Conservation (phyloP, 164 flowering plant genomes). For the Macadamia integrifolia region DNA sequence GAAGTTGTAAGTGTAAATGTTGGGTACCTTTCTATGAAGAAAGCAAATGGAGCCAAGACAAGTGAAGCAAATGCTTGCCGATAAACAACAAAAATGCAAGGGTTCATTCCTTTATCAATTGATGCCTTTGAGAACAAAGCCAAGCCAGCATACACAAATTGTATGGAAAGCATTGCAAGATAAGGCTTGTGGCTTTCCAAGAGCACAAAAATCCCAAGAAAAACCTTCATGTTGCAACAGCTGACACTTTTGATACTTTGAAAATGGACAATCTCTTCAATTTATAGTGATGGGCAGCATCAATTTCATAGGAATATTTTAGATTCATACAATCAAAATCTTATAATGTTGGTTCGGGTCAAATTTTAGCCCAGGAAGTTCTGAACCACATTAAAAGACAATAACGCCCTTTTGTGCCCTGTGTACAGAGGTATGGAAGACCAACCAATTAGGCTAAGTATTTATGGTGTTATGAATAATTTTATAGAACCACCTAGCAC, state of each 20-base stretch:
- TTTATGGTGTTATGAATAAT: too few species aligned
- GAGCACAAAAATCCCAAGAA: not conserved
- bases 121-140: slow-evolving; percentile 59
- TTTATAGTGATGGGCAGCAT: not conserved
- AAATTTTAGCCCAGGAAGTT: too few species aligned
- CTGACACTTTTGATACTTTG: not conserved
- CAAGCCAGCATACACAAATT: slow-evolving; percentile 53
- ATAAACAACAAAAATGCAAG: slow-evolving; percentile 55
- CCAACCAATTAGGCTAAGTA: too few species aligned
- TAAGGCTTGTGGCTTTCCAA: slow-evolving; percentile 30
- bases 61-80: slow-evolving; percentile 59
- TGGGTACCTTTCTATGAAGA: slow-evolving; percentile 48
- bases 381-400: too few species aligned
- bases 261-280: not conserved
- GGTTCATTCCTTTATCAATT: slow-evolving; percentile 51
- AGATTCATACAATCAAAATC: too few species aligned
- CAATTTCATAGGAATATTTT: too few species aligned
- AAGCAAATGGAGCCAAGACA: slow-evolving; percentile 48
- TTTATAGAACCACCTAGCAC: too few species aligned
- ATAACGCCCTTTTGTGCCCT: too few species aligned
- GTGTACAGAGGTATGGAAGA: too few species aligned
- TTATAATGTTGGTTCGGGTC: too few species aligned
- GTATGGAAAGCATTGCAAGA: slow-evolving; percentile 40
- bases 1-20: not conserved
- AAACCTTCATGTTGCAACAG: not conserved